A percentile compares a stretch with the other conserved stretches of the same genome.
Conservation (phyloP, 2,329 filamentous ascomycete species). For the Arthroderma uncinatum region DNA sequence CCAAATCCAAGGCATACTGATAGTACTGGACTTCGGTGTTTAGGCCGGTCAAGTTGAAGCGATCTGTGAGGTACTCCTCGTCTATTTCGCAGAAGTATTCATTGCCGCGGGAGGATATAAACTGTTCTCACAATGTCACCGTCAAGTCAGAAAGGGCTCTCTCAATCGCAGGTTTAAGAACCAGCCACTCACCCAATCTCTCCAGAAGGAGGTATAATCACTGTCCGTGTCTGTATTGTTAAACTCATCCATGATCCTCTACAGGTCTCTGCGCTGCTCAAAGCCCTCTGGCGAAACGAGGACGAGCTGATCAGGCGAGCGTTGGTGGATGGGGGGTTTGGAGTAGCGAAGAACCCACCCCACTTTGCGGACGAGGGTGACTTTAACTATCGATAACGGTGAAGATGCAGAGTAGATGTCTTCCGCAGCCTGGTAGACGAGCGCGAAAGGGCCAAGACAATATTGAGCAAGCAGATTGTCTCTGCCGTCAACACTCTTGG, state of each 20-base stretch:
- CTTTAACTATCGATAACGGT: neutral
- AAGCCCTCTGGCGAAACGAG: too few relatives aligned
- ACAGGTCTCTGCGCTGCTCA: neutral
- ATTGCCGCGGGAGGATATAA: constrained; percentile 93
- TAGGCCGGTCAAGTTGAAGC: constrained; percentile 93
- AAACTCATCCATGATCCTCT: constrained; percentile 73
- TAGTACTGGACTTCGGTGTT: constrained; percentile 98
- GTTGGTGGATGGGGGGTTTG: too few relatives aligned
- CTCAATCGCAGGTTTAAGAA: neutral
- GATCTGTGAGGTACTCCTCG: constrained; percentile 94
- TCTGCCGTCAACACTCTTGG: neutral
- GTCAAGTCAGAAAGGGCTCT: neutral
- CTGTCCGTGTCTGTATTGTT: constrained; percentile 86
- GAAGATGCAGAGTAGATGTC: neutral
- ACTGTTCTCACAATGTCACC: constrained; percentile 44
- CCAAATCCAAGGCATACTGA: constrained; percentile 92
- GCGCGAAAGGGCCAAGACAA: neutral
- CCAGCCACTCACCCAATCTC: constrained; percentile 73
- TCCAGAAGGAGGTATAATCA: constrained; percentile 98
- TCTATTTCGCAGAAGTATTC: constrained; percentile 99
- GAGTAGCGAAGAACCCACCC: neutral
- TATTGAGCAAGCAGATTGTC: neutral
- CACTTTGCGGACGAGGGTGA: neutral
- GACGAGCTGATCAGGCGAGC: too few relatives aligned
- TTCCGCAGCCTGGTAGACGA: neutral